Evolutionary conservation across 2,329 filamentous ascomycete species (phyloP), one percentile per base, ranked within the genome.

Genomic region (Paraphaeosphaeria sporulosa): DNA sequence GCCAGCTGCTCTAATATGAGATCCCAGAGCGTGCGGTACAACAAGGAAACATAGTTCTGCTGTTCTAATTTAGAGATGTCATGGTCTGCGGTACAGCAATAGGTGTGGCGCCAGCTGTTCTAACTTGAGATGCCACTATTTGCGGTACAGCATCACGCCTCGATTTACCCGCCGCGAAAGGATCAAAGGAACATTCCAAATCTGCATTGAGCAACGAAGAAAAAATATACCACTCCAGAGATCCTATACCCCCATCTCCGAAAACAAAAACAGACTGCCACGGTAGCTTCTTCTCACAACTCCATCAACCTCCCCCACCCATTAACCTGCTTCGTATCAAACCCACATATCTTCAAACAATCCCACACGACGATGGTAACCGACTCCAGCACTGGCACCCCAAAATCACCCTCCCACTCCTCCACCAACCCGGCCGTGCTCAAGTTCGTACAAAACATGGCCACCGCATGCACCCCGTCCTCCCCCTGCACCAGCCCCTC

Each of bases 371-470:
- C 78, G 1, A 79, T 81, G 0, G 76, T 73, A 10, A 82, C 78
- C 0, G 78, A 79, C 68, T 83, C 81, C 21, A 81, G 71, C 5
- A 82, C 77, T 3, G 71, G 67, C 3, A 81, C 50, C 1, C 68
- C 70, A 57, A 78, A 60, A 59, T 71, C 65, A 42, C 68, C 54
- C 62, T 83, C 81, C 81, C 80, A 82, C 21, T 6, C 40, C 12
- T 38, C 36, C 15, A 38, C 36, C 36, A 38, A 38, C 57, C 80
- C 76, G 7, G 79, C 80, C 3, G 79, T 79, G 13, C 67, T 66
- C 32, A 82, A 65, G 64, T 82, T 82, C 15, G 80, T 83, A 66
- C 80, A 83, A 63, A 82, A 81, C 1, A 78, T 79, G 8, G 75
- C 75, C 1, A 81, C 66, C 2, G 74, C 76, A 55, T 76, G 60